These are phyloP conservation scores for Tothia fuscella DNA, from an alignment of 2,329 filamentous ascomycete genomes.

Conservation along the genomic window DNA sequence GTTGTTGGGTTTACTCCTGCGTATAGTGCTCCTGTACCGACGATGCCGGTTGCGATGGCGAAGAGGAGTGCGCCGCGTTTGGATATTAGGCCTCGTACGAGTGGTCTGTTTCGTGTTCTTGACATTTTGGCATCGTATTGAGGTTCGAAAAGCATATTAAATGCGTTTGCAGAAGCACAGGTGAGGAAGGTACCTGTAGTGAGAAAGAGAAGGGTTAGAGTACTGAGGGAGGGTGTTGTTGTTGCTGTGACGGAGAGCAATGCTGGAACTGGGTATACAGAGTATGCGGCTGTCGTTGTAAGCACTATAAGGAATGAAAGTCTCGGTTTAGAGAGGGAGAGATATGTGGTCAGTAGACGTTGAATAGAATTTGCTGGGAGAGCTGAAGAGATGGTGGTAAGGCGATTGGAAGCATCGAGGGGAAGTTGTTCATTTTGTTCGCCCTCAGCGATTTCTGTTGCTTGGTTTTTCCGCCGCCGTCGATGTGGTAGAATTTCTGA, in stretches of 20 bases:
- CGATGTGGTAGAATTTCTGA: constrained; percentile 12
- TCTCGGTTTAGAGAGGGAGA: constrained; percentile 90
- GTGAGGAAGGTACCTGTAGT: constrained; percentile 81
- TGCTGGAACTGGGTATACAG: constrained; percentile 82
- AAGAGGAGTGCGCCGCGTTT: constrained; percentile 63
- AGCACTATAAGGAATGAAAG: constrained; percentile 85
- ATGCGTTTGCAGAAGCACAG: constrained; percentile 79
- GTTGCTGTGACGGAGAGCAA: constrained; percentile 62
- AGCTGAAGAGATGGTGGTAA: constrained; percentile 44
- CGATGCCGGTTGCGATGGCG: constrained; percentile 57
- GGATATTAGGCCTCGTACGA: constrained; percentile 71
- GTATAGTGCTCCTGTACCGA: constrained; percentile 64
- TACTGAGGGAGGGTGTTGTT: constrained; percentile 65
- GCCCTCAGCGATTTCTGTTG: constrained; percentile 12
- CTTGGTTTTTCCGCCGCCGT: constrained; percentile 14
- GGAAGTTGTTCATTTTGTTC: constrained; percentile 16
- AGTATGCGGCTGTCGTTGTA: constrained; percentile 81
- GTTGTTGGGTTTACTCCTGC: constrained; percentile 91
- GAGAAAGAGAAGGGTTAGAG: constrained; percentile 83
- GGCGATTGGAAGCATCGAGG: constrained; percentile 48
- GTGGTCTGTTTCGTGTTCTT: constrained; percentile 78
- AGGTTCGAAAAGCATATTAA: constrained; percentile 96
- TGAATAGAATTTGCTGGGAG: constrained; percentile 45
- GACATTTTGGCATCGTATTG: constrained; percentile 85
- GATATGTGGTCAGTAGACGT: constrained; percentile 64